Base-by-base conservation (phyloP, 345 rosid genomes). In the Brassica rapa region DNA sequence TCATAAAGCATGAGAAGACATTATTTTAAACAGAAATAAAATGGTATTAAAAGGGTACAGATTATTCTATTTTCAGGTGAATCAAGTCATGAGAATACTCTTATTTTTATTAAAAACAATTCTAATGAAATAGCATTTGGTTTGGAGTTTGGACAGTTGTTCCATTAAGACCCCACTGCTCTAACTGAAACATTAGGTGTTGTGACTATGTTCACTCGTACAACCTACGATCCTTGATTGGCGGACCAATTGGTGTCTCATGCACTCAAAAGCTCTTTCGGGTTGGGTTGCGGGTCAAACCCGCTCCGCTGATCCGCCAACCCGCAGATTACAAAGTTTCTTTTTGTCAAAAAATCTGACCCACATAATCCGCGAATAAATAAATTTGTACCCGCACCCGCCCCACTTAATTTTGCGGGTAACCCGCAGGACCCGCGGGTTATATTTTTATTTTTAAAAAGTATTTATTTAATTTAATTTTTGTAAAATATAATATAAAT, bases 141-240 rank as follows among this genome's bases (percentile, higher is more conserved):
- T 82, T 82, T 84, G 87, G 96, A 90, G 84, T 82, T 82, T 84
- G 87, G 96, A 89, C 93, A 90, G 89, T 86, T 92, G 98, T 88
- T 85, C 53, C 63, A 49, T 81, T 79, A 85, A 88, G 68, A 84
- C 90, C 88, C 80, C 79, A 70, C 61, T 77, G 62, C 33, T 62
- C 73, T 78, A 80, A 61, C 43, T 39, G 65, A 55, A 62, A 75
- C 59, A 80, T 64, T 75, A 74, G 61, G 71, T 71, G 80, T 71
- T 56, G 15, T 76, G 41, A 41, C 56, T 80, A 55, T 80, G 59
- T 15, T 75, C 11, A 29, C 51, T 64, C 71, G 16, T 70, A 55
- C 67, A 80, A 80, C 68, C 57, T 46, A 64, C 15, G 68, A 59
- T 66, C 70, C 62, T 39, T 64, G 25, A 68, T 80, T 80, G 63